Percentiles rank a stretch among this genome's conserved stretches.
These are phyloP conservation scores for Malus sylvestris DNA, from an alignment of 306 rosid genomes.

Conservation along the genomic window DNA sequence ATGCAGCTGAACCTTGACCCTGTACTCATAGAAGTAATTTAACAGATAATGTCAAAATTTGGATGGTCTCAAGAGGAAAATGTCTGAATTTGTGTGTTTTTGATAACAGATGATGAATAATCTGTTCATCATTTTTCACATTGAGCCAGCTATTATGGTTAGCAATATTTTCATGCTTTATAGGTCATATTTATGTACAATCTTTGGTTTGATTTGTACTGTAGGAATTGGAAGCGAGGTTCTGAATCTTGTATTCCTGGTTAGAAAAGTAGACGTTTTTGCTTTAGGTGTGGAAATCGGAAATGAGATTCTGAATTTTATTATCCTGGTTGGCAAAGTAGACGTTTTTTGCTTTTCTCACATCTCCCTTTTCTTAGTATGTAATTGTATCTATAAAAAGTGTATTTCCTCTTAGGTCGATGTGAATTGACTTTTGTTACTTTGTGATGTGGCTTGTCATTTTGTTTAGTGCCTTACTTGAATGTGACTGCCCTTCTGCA, in stretches of 20 bases:
- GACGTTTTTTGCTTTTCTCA: background rate
- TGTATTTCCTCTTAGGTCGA: background rate
- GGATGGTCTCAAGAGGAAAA: background rate
- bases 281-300: background rate
- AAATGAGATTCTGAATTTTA: background rate
- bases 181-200: background rate
- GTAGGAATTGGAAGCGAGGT: background rate
- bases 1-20: background rate
- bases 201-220: background rate
- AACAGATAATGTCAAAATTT: background rate
- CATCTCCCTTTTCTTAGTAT: background rate
- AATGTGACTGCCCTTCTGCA: conserved; percentile 30
- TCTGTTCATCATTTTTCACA: background rate
- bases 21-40: background rate
- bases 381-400: background rate
- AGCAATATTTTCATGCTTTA: background rate
- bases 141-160: background rate
- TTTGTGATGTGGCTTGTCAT: background rate
- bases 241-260: background rate
- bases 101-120: background rate
- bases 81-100: background rate
- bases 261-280: background rate
- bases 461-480: conserved; percentile 9
- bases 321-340: background rate
- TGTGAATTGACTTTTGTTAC: background rate